Evolutionary conservation across 2,329 filamentous ascomycete species (phyloP), one percentile per base, ranked within the genome.

Genomic region (Neonectria coccinea): DNA sequence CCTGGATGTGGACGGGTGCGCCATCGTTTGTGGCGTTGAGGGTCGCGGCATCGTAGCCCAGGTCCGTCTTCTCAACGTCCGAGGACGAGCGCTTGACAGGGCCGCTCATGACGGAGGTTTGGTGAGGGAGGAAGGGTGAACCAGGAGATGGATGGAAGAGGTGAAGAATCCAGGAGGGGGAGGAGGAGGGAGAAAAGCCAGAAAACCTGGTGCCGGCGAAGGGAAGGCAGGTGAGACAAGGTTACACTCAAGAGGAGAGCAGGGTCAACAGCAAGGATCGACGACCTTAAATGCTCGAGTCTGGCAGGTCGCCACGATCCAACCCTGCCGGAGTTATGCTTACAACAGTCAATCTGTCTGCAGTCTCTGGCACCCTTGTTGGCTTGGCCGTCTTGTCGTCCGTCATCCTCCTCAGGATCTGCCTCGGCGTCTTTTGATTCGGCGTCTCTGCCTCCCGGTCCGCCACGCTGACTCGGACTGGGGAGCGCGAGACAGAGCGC

Each of bases 1-100:
- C 84, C 50, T 80, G 80, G 67, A 85, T 81, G 66, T 79, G 79
- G 47, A 78, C 65, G 55, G 59, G 45, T 33, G 47, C 64, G n/a
- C 47, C 36, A 51, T 67, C 57, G 31, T 72, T 59, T 45, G 52
- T 20, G 11, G 25, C 12, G 27, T 42, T 54, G 25, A 62, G 41
- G 3, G 66, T 57, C 10, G 20, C 50, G 14, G 54, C 62, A 64
- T 74, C 68, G 53, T 73, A 70, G 54, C 72, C 71, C 18, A 73
- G 18, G 25, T 68, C 64, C 12, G 65, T 69, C 71, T 73, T 73
- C 55, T 73, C 71, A 62, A 69, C 66, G 67, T 74, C 72, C 45
- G 63, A 65, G 44, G 64, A 60, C 50, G 61, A 44, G 56, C 58
- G 54, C 47, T 52, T 67, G 41, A 55, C 50, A 42, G 64, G 58